Base-by-base conservation (phyloP, 495 filamentous ascomycete species). In the Achaetomiella virescens region DNA sequence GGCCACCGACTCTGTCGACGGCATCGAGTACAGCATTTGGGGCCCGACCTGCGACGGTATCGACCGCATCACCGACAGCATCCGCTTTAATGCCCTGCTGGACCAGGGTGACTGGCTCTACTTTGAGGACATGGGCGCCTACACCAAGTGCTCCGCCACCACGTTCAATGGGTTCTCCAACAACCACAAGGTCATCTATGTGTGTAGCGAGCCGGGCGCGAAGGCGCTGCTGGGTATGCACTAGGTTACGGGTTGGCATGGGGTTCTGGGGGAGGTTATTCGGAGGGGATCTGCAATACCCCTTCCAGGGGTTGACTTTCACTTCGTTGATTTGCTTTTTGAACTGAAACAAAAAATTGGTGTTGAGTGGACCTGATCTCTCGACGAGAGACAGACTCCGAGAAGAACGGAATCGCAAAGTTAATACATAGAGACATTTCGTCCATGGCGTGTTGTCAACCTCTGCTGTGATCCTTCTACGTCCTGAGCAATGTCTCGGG, bases 131-230 rank as follows among this genome's bases (percentile, higher is more conserved):
- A 99, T 99, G 93, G 93, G 93, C 48, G 93, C 93, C 50, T 99
- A 99, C 70, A 96, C 93, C 62, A 91, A 86, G 77, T 96, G 90
- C 78, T 97, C 90, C 40, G 91, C 93, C 60, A 97, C 93, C 52
- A 83, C 84, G 53, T 99, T 99, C 88, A 99, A 99, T 65, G 93
- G 93, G n/a, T 97, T 97, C 74, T 86, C 84, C 45, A 87, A 97
- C 70, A 81, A 84, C 62, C 92, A 97, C 65, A 86, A 96, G 63
- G 86, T 93, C 60, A 84, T 97, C 64, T 97, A 97, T 67, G 84
- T 97, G 58, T 92, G 85, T 57, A 96, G 90, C 72, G 93, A 98
- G 80, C 78, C 85, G 44, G 91, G 91, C 31, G 91, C 91, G 20
- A 77, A 76, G 55, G 91, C 89, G 37, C 74, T 97, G 56, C 72